A percentile compares a stretch with the other conserved stretches of the same genome.
Conservation (phyloP, 2,329 filamentous ascomycete species). For the Fonsecaea erecta region DNA sequence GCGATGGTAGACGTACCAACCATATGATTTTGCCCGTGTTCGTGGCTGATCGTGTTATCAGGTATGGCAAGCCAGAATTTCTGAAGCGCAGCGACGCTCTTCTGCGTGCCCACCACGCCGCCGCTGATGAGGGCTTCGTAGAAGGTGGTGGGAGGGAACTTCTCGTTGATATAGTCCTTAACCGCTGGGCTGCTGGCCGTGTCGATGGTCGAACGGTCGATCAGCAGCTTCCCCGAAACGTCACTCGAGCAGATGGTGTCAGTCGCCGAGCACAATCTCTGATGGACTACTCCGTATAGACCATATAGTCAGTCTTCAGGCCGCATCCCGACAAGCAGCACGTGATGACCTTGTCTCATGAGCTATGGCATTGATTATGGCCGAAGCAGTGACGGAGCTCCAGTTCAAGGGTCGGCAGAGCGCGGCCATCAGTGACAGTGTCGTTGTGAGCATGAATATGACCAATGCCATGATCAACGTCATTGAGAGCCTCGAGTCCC, state of each 20-base stretch:
- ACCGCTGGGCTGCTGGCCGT: slow-evolving; percentile 48
- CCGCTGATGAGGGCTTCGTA: slow-evolving; percentile 61
- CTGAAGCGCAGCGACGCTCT: slow-evolving; percentile 44
- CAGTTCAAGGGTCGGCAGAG: slow-evolving; percentile 83
- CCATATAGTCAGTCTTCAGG: no score
- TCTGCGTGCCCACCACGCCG: slow-evolving; percentile 57
- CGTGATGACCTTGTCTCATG: no score
- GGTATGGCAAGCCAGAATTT: slow-evolving; percentile 38
- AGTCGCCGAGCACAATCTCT: no score
- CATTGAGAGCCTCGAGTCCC: slow-evolving; percentile 68
- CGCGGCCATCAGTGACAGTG: slow-evolving; percentile 79
- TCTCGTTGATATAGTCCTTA: slow-evolving; percentile 29
- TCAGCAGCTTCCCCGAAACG: slow-evolving; percentile 53
- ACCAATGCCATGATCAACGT: slow-evolving; percentile 73
- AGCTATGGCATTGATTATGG: slow-evolving; percentile 86
- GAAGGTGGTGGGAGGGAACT: slow-evolving; percentile 47
- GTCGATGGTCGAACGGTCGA: slow-evolving; percentile 63
- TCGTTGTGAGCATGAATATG: slow-evolving; percentile 74
- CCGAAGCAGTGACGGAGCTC: slow-evolving; percentile 88
- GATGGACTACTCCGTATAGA: no score
- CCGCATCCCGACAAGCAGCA: no score
- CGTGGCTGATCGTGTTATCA: neutral
- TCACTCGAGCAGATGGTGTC: slow-evolving; percentile 48
- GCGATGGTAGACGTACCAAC: slow-evolving; percentile 42
- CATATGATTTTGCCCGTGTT: neutral